Percentiles rank a stretch among this genome's conserved stretches.
Conservation (phyloP, 768 basidiomycete genomes). For the Crassisporium funariophilum region DNA sequence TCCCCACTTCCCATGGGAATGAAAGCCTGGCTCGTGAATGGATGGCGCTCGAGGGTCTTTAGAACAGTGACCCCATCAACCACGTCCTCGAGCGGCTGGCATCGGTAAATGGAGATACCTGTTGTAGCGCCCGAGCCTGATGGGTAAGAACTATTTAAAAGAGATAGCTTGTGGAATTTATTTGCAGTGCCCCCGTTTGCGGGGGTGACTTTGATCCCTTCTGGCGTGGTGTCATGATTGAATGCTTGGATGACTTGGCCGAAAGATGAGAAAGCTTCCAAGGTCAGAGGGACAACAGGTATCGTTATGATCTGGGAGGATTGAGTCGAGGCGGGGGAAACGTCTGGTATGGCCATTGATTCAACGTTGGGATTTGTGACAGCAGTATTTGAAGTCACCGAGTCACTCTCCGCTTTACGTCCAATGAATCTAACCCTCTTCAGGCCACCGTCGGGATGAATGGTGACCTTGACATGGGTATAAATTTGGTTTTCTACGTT, state of each 20-base stretch:
- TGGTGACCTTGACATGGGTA: constrained; percentile 86
- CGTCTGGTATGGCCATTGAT: constrained; percentile 5
- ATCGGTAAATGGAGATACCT: constrained; percentile 84
- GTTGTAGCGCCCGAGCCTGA: constrained; percentile 53
- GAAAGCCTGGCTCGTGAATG: constrained; percentile 89
- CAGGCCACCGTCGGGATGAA: constrained; percentile 93
- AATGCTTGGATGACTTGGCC: constrained; percentile 93
- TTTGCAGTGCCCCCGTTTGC: constrained; percentile 90
- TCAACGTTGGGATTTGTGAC: background rate
- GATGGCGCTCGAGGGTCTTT: constrained; percentile 84
- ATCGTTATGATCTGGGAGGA: constrained; percentile 31
- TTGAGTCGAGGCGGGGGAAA: constrained; percentile 7
- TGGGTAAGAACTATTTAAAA: constrained; percentile 70
- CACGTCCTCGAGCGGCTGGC: constrained; percentile 54
- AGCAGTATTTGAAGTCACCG: constrained; percentile 2
- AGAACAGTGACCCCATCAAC: constrained; percentile 56
- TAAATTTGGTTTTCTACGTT: constrained; percentile 58
- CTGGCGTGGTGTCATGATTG: constrained; percentile 66
- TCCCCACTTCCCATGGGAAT: constrained; percentile 82
- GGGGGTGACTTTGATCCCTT: constrained; percentile 67
- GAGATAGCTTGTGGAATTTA: constrained; percentile 91
- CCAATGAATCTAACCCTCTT: constrained; percentile 90
- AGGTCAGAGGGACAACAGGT: constrained; percentile 72
- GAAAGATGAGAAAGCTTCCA: constrained; percentile 85
- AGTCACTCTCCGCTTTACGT: constrained; percentile 35